Evolutionary conservation across 257 asterid species (phyloP).

Genomic region (Fraxinus quadrangulata): DNA sequence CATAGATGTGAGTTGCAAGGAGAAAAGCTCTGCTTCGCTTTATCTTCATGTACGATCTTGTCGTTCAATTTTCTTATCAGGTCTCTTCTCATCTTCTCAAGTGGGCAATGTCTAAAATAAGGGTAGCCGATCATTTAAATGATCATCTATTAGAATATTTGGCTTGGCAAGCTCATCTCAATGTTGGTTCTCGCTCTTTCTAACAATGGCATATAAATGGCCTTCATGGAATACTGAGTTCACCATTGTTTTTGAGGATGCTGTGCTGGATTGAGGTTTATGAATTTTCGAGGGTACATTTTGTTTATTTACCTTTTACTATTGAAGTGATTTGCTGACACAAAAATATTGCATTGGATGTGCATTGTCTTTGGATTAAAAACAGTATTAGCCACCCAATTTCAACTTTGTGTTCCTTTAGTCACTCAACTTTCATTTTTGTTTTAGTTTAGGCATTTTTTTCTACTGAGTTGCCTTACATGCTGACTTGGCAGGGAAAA

Average conservation of each 20-base stretch:
- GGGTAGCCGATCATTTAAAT: not conserved
- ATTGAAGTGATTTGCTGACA: not conserved
- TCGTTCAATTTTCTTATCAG: conserved; percentile 26
- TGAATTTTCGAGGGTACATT: not conserved
- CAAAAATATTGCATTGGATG: not conserved
- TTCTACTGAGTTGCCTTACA: too few species aligned
- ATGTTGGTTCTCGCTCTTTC: not conserved
- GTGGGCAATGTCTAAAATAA: not conserved
- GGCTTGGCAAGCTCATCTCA: not conserved
- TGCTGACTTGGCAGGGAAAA: too few species aligned
- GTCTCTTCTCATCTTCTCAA: not conserved
- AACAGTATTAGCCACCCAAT: not conserved
- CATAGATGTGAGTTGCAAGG: conserved; percentile 27
- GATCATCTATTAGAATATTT: not conserved
- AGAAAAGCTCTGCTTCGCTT: conserved; percentile 16
- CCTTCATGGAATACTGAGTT: not conserved
- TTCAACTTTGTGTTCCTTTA: not conserved
- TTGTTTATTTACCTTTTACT: not conserved
- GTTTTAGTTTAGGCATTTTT: too few species aligned
- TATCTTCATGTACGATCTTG: conserved; percentile 11
- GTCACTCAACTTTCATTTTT: not conserved
- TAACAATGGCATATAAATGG: not conserved
- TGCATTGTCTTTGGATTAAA: not conserved
- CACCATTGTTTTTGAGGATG: not conserved
- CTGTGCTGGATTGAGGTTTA: not conserved